Evolutionary conservation across 2,329 filamentous ascomycete genomes (phyloP), one percentile per base, ranked within the genome.

Genomic region (Monosporascus sp.): DNA sequence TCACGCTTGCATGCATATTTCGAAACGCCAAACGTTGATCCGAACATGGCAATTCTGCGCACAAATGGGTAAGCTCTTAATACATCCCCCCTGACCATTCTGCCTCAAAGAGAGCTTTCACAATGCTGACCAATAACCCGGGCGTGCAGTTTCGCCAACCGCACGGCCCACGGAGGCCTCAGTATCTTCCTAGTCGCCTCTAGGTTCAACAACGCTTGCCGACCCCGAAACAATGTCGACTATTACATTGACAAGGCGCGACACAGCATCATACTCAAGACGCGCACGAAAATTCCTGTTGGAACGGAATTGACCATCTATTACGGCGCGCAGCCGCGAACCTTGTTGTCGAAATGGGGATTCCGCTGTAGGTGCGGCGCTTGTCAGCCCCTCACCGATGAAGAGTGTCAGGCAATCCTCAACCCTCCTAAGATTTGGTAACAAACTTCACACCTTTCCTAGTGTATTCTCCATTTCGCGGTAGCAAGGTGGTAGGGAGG

Each of bases 201-300:
- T 0, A 72, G 81, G 2, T 83, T 85, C 66, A 85, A 85, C 61
- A 82, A 85, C 60, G 75, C 80, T 0, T 85, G 82, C 60, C 54
- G 58, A 2, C 69, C 72, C 0, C 63, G 58, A 3, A 63, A 71
- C 51, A 80, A 75, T 44, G 61, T 81, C 25, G 57, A 66, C 2
- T 83, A 78, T 59, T 57, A 47, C 1, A 81, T 73, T 57, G 70
- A 78, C 49, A 6, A 48, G 0, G 41, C 51, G 0, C 52, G 57
- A 1, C 56, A 66, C 6, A 62, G 67, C 3, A 72, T 85, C 36
- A 63, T 70, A 1, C 68, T 83, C 54, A 67, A 64, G 1, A 68
- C 76, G 2, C 61, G 61, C 8, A 63, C 59, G 2, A 62, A 70
- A 2, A 66, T 82, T 8, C 48, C 57, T 0, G 65, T 68, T 0